These are phyloP conservation scores for Oryza nivara DNA, from an alignment of 176 grass and related monocot species.

Conservation along the genomic window DNA sequence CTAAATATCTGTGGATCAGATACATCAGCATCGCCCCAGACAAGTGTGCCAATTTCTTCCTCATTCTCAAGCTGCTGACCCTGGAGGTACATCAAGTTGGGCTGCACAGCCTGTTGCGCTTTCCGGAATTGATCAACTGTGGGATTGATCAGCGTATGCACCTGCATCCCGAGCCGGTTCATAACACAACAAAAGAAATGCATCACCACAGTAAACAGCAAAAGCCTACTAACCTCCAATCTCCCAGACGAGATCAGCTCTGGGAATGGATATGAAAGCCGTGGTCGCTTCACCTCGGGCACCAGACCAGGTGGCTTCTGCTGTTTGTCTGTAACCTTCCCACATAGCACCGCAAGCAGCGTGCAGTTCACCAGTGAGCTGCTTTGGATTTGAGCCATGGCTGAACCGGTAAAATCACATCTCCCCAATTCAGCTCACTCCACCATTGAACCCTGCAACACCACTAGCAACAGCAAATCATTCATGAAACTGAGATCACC, in stretches of 20 bases:
- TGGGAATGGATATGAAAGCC: slow-evolving; percentile 54
- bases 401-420: neutral
- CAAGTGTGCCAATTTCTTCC: slow-evolving; percentile 67
- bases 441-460: slow-evolving; percentile 35
- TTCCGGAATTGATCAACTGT: slow-evolving; percentile 57
- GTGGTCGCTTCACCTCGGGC: slow-evolving; percentile 30
- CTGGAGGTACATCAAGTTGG: slow-evolving; percentile 65
- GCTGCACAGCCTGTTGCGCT: slow-evolving; percentile 47
- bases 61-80: slow-evolving; percentile 62
- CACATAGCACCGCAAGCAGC: slow-evolving; percentile 59
- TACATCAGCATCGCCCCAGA: slow-evolving; percentile 55
- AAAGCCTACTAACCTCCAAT: slow-evolving; percentile 52
- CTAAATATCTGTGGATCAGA: slow-evolving; percentile 54
- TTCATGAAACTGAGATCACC: no score
- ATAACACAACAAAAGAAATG: slow-evolving; percentile 6
- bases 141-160: slow-evolving; percentile 69
- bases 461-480: neutral
- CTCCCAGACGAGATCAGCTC: slow-evolving; percentile 55
- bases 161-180: slow-evolving; percentile 45
- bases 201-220: neutral
- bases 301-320: neutral
- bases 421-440: slow-evolving; percentile 1
- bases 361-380: slow-evolving; percentile 26
- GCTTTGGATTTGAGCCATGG: slow-evolving; percentile 54
- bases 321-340: slow-evolving; percentile 38